Conservation (phyloP, 2,329 filamentous ascomycete species). For the Trichoderma pleuroti region DNA sequence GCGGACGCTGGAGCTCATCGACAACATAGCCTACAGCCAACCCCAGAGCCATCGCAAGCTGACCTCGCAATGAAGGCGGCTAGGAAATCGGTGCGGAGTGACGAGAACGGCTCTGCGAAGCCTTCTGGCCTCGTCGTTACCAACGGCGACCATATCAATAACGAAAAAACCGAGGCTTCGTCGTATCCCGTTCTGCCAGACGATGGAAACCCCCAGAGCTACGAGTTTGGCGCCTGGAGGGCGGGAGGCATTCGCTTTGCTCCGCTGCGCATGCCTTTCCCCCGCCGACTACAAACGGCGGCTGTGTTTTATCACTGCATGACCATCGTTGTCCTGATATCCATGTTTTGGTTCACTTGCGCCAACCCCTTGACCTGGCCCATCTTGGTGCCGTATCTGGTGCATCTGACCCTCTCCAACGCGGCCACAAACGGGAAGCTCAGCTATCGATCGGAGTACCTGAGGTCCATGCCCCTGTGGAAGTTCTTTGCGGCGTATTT, state of each 20-base stretch:
- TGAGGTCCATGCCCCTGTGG: conserved; percentile 75
- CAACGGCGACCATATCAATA: conserved; percentile 11
- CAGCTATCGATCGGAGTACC: conserved; percentile 67
- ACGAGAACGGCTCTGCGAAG: not conserved
- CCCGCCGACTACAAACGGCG: conserved; percentile 71
- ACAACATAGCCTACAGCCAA: not conserved
- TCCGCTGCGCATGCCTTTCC: conserved; percentile 69
- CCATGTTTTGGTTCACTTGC: conserved; percentile 85
- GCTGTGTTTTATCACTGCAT: conserved; percentile 72
- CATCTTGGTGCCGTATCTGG: conserved; percentile 67
- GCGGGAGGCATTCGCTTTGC: conserved; percentile 72
- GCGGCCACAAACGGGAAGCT: conserved; percentile 73
- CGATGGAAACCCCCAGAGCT: conserved; percentile 19
- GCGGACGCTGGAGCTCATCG: not conserved
- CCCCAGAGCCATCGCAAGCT: not conserved
- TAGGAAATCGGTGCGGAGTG: not conserved
- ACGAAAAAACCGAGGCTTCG: not conserved
- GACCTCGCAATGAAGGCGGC: not conserved
- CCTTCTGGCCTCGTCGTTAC: not conserved
- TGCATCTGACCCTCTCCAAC: conserved; percentile 78
- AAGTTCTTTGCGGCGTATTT: conserved; percentile 90
- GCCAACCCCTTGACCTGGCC: conserved; percentile 93
- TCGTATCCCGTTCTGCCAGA: conserved; percentile 31
- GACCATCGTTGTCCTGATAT: conserved; percentile 66
- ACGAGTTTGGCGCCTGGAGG: conserved; percentile 34